These are phyloP conservation scores for Taphrina wiesneri DNA, from an alignment of 1,139 yeast species.

Conservation along the genomic window DNA sequence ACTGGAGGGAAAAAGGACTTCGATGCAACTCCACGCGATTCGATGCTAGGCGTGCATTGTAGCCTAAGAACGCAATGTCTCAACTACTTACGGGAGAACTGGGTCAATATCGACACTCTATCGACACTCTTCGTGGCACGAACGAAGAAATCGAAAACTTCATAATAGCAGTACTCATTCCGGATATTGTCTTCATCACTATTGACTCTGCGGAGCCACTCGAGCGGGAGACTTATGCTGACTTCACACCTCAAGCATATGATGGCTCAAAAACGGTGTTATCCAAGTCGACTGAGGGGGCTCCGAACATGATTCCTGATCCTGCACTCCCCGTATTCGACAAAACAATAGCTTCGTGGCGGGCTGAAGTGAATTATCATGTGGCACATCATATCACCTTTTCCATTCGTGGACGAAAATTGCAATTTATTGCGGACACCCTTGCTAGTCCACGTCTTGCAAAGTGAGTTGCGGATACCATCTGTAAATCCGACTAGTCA, in stretches of 20 bases:
- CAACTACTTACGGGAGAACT: background rate
- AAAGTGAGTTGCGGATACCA: background rate
- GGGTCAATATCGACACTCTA: background rate
- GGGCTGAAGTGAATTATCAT: background rate
- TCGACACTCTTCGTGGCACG: background rate
- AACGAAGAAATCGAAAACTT: background rate
- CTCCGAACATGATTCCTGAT: background rate
- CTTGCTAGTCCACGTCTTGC: too few species aligned
- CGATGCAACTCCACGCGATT: background rate
- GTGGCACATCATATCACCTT: background rate
- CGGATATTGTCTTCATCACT: background rate
- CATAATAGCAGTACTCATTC: background rate
- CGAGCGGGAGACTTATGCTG: background rate
- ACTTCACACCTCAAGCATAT: background rate
- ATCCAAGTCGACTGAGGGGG: background rate
- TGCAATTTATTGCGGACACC: background rate
- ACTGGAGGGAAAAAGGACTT: background rate
- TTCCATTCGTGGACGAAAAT: background rate
- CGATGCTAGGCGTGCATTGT: background rate
- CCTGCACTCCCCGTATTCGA: background rate
- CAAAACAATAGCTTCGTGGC: background rate
- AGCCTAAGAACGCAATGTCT: background rate
- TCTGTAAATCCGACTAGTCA: background rate
- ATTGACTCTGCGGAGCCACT: background rate
- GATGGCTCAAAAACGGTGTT: background rate